These are phyloP conservation scores for Clitopilus passeckerianus DNA, from an alignment of 768 basidiomycete species.

Conservation along the genomic window DNA sequence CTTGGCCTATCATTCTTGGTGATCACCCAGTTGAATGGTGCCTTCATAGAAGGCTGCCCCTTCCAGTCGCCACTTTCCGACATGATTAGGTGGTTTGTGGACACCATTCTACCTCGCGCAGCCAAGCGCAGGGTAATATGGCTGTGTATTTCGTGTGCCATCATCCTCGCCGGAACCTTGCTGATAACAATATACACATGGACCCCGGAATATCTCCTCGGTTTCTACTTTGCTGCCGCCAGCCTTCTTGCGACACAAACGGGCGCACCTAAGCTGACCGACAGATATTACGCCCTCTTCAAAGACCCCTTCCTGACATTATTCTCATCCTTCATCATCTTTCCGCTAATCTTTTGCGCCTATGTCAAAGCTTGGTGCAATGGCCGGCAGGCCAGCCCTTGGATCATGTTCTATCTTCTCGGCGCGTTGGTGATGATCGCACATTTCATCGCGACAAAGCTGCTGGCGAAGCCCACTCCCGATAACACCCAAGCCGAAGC, in stretches of 20 bases:
- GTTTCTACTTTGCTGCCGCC: background rate
- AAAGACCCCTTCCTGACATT: background rate
- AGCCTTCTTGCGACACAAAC: background rate
- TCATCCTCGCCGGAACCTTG: conserved; percentile 13
- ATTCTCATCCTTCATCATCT: background rate
- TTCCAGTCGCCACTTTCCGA: conserved; percentile 12
- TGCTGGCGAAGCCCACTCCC: background rate
- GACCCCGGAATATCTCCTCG: conserved; percentile 23
- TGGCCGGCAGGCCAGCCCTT: background rate
- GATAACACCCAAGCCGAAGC: background rate
- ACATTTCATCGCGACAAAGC: background rate
- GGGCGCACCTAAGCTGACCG: background rate
- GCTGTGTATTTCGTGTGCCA: conserved; percentile 6
- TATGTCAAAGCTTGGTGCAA: background rate
- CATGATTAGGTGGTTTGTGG: conserved; percentile 1
- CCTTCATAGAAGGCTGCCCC: conserved; percentile 10
- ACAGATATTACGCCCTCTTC: background rate
- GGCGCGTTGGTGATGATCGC: background rate
- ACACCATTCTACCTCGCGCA: background rate
- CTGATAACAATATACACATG: conserved; percentile 2
- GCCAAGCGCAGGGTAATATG: background rate
- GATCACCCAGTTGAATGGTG: conserved; percentile 5
- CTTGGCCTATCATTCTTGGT: conserved; percentile 1
- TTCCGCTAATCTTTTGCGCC: background rate
- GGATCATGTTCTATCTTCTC: background rate